These are phyloP conservation scores for Colletotrichum navitas DNA, from an alignment of 2,329 filamentous ascomycete genomes.

Conservation along the genomic window DNA sequence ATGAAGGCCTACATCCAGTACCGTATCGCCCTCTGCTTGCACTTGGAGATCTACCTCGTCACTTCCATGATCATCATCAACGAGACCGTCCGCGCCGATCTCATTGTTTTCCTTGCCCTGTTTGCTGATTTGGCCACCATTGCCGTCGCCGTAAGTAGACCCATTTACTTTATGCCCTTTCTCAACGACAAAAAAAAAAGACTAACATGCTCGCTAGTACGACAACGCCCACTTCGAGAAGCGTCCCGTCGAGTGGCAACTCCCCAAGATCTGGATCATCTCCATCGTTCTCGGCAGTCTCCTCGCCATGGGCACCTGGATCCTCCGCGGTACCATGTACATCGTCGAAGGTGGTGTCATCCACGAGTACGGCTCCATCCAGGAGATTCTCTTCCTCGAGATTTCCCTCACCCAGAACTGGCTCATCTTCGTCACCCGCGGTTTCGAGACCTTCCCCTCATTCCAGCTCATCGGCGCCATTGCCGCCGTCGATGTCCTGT, in stretches of 20 bases:
- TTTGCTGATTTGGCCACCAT: conserved; percentile 86
- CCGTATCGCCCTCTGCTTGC: conserved; percentile 80
- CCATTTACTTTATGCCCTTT: rapidly evolving
- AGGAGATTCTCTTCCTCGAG: conserved; percentile 81
- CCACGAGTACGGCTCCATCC: conserved; percentile 79
- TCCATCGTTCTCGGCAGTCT: conserved; percentile 75
- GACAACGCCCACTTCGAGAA: conserved; percentile 83
- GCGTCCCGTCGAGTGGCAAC: conserved; percentile 83
- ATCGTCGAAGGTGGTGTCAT: conserved; percentile 78
- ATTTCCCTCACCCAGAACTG: conserved; percentile 82
- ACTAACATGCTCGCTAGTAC: conserved; percentile 57
- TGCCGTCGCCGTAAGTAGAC: conserved; percentile 67
- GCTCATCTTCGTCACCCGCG: conserved; percentile 83
- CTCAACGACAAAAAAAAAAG: no score
- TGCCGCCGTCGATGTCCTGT: conserved; percentile 76
- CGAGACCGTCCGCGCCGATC: conserved; percentile 78
- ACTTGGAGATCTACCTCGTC: conserved; percentile 81
- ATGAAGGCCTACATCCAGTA: conserved; percentile 85
- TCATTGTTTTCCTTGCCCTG: conserved; percentile 83
- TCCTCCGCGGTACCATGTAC: conserved; percentile 78
- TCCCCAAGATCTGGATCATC: conserved; percentile 86
- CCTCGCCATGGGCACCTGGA: conserved; percentile 79
- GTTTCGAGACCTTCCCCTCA: conserved; percentile 79
- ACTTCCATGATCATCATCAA: conserved; percentile 85
- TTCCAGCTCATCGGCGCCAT: conserved; percentile 81